Percentiles rank a stretch among this genome's conserved stretches.
Conservation (phyloP, 169 alveolate species). For the Cryptosporidium canis region DNA sequence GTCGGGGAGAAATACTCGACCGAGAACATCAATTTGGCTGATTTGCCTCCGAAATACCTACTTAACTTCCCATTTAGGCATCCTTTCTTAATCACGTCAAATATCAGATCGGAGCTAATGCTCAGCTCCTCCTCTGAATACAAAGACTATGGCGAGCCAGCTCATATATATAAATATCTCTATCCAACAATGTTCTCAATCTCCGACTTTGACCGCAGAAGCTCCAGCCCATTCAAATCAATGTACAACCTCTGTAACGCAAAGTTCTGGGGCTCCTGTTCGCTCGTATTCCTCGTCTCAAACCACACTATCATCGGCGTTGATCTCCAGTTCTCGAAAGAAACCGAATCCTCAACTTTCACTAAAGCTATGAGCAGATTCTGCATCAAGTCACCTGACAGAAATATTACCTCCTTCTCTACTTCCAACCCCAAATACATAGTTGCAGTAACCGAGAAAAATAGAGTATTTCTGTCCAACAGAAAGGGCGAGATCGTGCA, state of each 20-base stretch:
- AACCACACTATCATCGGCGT: slow-evolving; percentile 16
- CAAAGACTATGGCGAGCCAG: background rate
- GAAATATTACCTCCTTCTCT: slow-evolving; percentile 16
- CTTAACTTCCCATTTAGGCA: slow-evolving; percentile 41
- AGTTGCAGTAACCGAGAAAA: slow-evolving; percentile 36
- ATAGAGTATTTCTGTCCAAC: slow-evolving; percentile 4
- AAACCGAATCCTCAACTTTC: background rate
- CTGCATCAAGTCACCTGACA: slow-evolving; percentile 42
- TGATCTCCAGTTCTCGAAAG: background rate
- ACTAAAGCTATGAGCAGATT: slow-evolving; percentile 9
- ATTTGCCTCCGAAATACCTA: slow-evolving; percentile 40
- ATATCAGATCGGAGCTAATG: slow-evolving; percentile 1
- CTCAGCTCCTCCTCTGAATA: slow-evolving; percentile 48
- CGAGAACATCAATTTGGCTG: background rate
- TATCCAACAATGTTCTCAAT: slow-evolving; percentile 44
- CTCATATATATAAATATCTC: background rate
- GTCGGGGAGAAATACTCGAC: background rate
- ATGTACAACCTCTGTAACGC: slow-evolving; percentile 38
- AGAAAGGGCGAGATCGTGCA: slow-evolving; percentile 43
- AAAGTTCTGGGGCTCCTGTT: slow-evolving; percentile 56
- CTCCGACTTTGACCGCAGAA: background rate
- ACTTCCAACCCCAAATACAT: slow-evolving; percentile 11
- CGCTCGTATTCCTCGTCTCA: slow-evolving; percentile 22
- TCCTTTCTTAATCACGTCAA: slow-evolving; percentile 6
- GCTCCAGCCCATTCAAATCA: background rate